Percentiles rank a stretch among this genome's conserved stretches.
Evolutionary conservation across 1,284 basidiomycete genomes (phyloP).

Genomic region (Gyrodon tennesseensis): DNA sequence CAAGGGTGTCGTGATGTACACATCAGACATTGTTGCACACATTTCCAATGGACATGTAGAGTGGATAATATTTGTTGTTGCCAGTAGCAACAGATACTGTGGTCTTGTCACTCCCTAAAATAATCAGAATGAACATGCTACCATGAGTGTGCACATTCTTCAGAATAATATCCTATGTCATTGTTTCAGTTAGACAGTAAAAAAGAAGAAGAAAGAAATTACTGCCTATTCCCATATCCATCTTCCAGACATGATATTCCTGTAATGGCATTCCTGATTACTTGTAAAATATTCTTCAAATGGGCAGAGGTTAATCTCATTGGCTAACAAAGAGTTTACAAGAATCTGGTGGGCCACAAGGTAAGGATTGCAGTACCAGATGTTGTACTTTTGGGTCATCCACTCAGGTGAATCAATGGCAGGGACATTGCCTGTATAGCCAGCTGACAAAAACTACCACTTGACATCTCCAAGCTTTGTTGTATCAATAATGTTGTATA

Average conservation of each 20-base stretch:
- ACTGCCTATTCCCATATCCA: conserved; percentile 36
- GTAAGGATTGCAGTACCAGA: neutral
- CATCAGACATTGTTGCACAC: conserved; percentile 40
- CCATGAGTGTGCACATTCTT: conserved; percentile 36
- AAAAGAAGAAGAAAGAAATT: neutral
- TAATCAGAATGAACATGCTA: conserved; percentile 40
- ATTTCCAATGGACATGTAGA: conserved; percentile 41
- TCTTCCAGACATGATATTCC: conserved; percentile 34
- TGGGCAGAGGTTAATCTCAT: conserved; percentile 39
- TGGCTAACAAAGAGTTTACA: conserved; percentile 36
- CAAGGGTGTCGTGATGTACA: conserved; percentile 36
- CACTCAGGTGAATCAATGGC: neutral
- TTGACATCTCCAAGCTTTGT: neutral
- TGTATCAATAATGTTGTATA: neutral
- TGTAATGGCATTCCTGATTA: conserved; percentile 28
- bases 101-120: conserved; percentile 46
- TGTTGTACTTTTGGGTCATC: neutral
- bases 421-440: neutral
- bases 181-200: neutral
- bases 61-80: conserved; percentile 42
- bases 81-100: conserved; percentile 45
- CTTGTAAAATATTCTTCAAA: conserved; percentile 31
- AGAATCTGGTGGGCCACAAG: conserved; percentile 23
- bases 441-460: neutral
- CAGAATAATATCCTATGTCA: conserved; percentile 24